Conservation (phyloP, 331 rosid genomes). For the Ulmus americana region DNA sequence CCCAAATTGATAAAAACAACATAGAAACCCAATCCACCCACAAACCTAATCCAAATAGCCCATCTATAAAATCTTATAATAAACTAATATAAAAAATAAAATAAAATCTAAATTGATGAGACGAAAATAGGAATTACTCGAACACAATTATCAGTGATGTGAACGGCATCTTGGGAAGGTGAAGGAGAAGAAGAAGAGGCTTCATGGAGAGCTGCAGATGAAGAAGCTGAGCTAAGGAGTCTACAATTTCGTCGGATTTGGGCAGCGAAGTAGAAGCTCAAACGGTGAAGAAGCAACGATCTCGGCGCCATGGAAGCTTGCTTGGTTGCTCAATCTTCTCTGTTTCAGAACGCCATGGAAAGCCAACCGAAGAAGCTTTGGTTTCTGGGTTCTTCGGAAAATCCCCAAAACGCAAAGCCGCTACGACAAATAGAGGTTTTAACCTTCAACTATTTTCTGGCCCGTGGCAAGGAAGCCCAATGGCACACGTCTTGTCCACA, state of each 20-base stretch:
- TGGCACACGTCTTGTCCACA: not conserved
- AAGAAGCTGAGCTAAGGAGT: slow-evolving; percentile 38
- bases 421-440: not conserved
- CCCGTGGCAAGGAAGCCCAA: slow-evolving; percentile 8
- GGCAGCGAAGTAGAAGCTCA: slow-evolving; percentile 37
- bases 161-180: slow-evolving; percentile 37
- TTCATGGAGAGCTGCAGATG: slow-evolving; percentile 41
- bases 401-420: not conserved
- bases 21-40: not conserved
- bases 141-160: slow-evolving; percentile 57
- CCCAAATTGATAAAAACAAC: slow-evolving; percentile 4
- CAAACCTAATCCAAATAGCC: not conserved
- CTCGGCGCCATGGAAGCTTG: slow-evolving; percentile 35
- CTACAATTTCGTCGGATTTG: slow-evolving; percentile 54
- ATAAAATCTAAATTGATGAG: not conserved
- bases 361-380: not conserved
- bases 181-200: slow-evolving; percentile 35
- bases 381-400: not conserved
- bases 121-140: slow-evolving; percentile 34
- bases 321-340: not conserved
- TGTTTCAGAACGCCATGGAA: slow-evolving; percentile 5
- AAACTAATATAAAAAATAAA: not conserved
- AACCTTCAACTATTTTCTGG: not conserved
- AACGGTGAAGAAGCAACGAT: slow-evolving; percentile 49
- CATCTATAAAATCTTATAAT: not conserved